Conservation (phyloP, 495 filamentous ascomycete genomes). For the Penicillium waksmanii region DNA sequence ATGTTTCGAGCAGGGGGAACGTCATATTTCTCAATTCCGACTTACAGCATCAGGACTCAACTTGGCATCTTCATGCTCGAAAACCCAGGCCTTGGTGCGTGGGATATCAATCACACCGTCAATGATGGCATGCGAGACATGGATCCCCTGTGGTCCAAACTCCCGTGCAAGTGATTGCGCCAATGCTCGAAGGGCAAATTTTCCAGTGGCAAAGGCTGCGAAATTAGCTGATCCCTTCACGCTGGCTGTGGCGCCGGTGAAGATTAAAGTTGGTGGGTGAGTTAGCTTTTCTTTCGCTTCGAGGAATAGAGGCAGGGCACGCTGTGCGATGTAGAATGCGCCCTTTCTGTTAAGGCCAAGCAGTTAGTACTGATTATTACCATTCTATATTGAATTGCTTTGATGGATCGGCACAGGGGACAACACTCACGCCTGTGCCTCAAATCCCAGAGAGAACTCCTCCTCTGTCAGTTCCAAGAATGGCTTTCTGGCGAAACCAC, state of each 20-base stretch:
- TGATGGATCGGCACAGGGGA: neutral
- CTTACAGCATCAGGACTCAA: conserved; percentile 79
- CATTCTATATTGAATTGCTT: neutral
- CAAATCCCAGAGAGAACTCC: conserved; percentile 62
- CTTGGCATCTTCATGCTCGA: conserved; percentile 71
- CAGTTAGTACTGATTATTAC: no score
- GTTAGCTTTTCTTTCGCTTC: conserved; percentile 48
- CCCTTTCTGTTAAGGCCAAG: conserved; percentile 56
- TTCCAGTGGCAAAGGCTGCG: conserved; percentile 73
- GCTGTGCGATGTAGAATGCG: conserved; percentile 78
- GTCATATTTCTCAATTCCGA: conserved; percentile 20
- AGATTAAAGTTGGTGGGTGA: conserved; percentile 78
- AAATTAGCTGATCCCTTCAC: conserved; percentile 73
- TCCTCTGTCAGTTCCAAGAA: conserved; percentile 74
- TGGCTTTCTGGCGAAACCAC: conserved; percentile 71
- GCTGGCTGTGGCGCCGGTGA: conserved; percentile 86
- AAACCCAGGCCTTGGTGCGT: conserved; percentile 61
- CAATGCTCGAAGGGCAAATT: conserved; percentile 80
- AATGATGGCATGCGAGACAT: conserved; percentile 83
- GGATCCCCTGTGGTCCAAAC: conserved; percentile 87
- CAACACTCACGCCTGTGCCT: conserved; percentile 62
- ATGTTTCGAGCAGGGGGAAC: neutral
- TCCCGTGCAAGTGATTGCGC: conserved; percentile 81
- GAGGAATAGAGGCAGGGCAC: conserved; percentile 72
- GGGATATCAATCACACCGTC: conserved; percentile 91